A percentile compares a stretch with the other conserved stretches of the same genome.
These are phyloP conservation scores for Musa beccarii DNA, from an alignment of 176 grass and related monocot species.

Conservation along the genomic window DNA sequence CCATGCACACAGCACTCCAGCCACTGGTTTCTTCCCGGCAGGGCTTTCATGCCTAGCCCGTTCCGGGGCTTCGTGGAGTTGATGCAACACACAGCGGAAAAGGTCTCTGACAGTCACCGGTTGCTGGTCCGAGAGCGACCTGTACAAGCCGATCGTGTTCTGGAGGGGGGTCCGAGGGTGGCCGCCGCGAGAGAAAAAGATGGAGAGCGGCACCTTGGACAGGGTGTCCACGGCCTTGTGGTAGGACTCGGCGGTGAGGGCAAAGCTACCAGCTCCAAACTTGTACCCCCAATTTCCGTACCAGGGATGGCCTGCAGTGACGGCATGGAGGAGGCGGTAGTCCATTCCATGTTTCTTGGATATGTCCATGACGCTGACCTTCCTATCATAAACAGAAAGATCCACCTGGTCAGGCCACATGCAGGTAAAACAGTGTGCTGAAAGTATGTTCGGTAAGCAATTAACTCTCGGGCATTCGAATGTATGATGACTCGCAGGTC, in stretches of 20 bases:
- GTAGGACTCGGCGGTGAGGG: slow-evolving; percentile 56
- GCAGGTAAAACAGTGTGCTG: too few relatives aligned
- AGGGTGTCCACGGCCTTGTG: slow-evolving; percentile 59
- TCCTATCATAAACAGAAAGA: slow-evolving; percentile 31
- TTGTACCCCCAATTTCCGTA: slow-evolving; percentile 95
- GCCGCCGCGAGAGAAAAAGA: slow-evolving; percentile 41
- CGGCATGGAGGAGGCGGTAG: slow-evolving; percentile 72
- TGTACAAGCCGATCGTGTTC: slow-evolving; percentile 66
- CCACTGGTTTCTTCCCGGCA: neutral
- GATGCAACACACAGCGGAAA: slow-evolving; percentile 50
- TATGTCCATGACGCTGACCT: slow-evolving; percentile 95
- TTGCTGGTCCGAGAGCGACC: slow-evolving; percentile 48
- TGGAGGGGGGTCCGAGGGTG: slow-evolving; percentile 42
- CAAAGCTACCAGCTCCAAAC: slow-evolving; percentile 89
- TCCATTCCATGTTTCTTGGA: slow-evolving; percentile 96
- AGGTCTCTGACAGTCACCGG: slow-evolving; percentile 50
- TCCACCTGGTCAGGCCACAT: too few relatives aligned
- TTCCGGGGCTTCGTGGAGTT: slow-evolving; percentile 39
- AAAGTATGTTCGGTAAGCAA: neutral
- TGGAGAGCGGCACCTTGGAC: slow-evolving; percentile 38
- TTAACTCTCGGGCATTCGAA: neutral
- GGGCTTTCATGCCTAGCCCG: slow-evolving; percentile 16
- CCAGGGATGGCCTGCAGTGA: slow-evolving; percentile 74
- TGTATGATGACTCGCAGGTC: neutral
- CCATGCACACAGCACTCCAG: slow-evolving; percentile 31